These are phyloP conservation scores for Yamadazyma kanchanaburiensis DNA, from an alignment of 1,139 yeast genomes.

Conservation along the genomic window DNA sequence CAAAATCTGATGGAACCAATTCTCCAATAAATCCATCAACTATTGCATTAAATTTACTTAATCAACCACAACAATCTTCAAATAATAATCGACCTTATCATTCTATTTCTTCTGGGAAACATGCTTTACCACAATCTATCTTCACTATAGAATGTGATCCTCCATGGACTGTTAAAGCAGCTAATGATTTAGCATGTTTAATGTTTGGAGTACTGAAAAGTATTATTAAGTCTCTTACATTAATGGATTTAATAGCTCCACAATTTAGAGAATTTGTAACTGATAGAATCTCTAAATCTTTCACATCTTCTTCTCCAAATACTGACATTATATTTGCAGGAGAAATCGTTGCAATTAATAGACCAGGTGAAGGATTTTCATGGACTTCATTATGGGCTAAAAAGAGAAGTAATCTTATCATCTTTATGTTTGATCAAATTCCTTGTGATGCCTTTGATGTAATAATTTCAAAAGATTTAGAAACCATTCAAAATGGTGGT, in stretches of 20 bases:
- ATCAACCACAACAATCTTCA: constrained; percentile 4
- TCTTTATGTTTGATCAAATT: constrained; percentile 85
- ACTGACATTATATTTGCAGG: constrained; percentile 42
- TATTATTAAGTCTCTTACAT: constrained; percentile 58
- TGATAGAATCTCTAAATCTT: constrained; percentile 40
- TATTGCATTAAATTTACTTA: constrained; percentile 26
- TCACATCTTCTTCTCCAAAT: constrained; percentile 4
- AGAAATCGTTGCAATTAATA: constrained; percentile 55
- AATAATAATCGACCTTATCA: constrained; percentile 49
- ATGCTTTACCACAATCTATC: constrained; percentile 73
- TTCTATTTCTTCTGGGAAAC: constrained; percentile 60
- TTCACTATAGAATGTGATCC: constrained; percentile 73
- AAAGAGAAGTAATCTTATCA: constrained; percentile 62
- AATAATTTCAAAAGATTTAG: constrained; percentile 34
- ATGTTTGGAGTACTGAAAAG: constrained; percentile 77
- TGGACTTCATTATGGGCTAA: constrained; percentile 93
- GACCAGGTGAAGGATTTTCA: constrained; percentile 53
- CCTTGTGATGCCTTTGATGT: constrained; percentile 78
- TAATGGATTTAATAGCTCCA: constrained; percentile 76
- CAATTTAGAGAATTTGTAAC: constrained; percentile 67
- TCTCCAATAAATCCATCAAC: constrained; percentile 22
- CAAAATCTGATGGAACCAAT: constrained; percentile 15
- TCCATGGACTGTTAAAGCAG: constrained; percentile 81
- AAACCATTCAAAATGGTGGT: constrained; percentile 4
- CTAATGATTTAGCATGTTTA: constrained; percentile 85